These are phyloP conservation scores for Termitomyces sp. DNA, from an alignment of 768 basidiomycete genomes.

Conservation along the genomic window DNA sequence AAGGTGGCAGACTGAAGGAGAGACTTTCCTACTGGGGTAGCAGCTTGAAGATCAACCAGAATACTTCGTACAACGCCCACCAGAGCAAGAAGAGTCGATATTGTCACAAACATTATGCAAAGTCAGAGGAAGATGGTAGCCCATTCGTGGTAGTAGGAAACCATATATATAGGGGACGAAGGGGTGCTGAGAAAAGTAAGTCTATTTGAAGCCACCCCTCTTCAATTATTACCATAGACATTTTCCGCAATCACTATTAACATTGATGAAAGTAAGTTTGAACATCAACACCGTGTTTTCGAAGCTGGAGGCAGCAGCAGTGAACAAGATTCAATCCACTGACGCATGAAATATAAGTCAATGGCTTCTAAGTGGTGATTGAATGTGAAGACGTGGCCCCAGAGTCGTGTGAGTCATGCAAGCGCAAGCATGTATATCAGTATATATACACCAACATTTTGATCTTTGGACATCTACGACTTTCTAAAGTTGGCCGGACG, in stretches of 20 bases:
- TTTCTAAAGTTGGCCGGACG: conserved; percentile 29
- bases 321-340: too few relatives aligned
- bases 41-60: conserved; percentile 18
- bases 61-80: conserved; percentile 13
- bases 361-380: too few relatives aligned
- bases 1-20: conserved; percentile 16
- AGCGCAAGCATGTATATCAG: not conserved
- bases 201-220: too few relatives aligned
- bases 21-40: conserved; percentile 10
- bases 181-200: too few relatives aligned
- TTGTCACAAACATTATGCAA: not conserved
- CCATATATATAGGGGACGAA: too few relatives aligned
- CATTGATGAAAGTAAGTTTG: too few relatives aligned
- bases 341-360: too few relatives aligned
- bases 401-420: not conserved
- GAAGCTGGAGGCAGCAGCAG: too few relatives aligned
- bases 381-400: not conserved
- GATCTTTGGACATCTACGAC: conserved; percentile 1
- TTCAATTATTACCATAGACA: too few relatives aligned
- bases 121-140: not conserved
- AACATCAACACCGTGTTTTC: too few relatives aligned
- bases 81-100: conserved; percentile 9
- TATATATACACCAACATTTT: conserved; percentile 6
- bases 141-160: too few relatives aligned
- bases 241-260: too few relatives aligned